Evolutionary conservation across 306 rosid species (phyloP), one percentile per base, ranked within the genome.

Genomic region (Canavalia gladiata): DNA sequence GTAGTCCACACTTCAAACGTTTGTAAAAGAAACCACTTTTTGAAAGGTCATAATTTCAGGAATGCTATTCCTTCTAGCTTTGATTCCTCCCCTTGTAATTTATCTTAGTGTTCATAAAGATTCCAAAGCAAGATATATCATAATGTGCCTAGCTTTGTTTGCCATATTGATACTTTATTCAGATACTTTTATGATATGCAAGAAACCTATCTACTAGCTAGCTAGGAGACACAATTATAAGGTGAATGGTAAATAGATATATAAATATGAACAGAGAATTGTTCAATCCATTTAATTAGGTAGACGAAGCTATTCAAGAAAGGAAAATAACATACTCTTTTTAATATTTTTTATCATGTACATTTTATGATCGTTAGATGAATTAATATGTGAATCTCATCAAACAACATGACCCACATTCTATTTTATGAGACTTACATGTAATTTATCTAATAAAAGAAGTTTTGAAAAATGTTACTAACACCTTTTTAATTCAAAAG

Each of bases 21-120:
- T 81, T 81, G 74, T 72, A 30, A 86, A 79, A 75, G 72, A 49
- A 13, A 64, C 41, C 55, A 72, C 81, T 80, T 87, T 81, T 76
- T 57, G 64, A 83, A 82, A 75, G 77, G 79, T 54, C 51, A 58
- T 74, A 4, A 49, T 62, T 63, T 64, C 66, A 56, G 74, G 87
- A 75, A 87, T 87, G 84, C 84, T 84, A 81, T 87, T 87, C 89
- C 75, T 54, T 79, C 63, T 78, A 86, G 81, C 81, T 81, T 81
- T 60, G 89, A 82, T 86, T 86, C 82, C 66, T 71, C 57, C 43
- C 29, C 9, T 46, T 78, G 45, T 10, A 45, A 70, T 35, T 73
- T 42, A 43, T 45, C 64, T 13, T 56, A 42, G 65, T 56, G 28
- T 39, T 74, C 81, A 43, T 43, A 73, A 70, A 80, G 65, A 76